Percentiles rank a stretch among this genome's conserved stretches.
Evolutionary conservation across 2,329 filamentous ascomycete species (phyloP).

Genomic region (Hypoxylon rubiginosum): DNA sequence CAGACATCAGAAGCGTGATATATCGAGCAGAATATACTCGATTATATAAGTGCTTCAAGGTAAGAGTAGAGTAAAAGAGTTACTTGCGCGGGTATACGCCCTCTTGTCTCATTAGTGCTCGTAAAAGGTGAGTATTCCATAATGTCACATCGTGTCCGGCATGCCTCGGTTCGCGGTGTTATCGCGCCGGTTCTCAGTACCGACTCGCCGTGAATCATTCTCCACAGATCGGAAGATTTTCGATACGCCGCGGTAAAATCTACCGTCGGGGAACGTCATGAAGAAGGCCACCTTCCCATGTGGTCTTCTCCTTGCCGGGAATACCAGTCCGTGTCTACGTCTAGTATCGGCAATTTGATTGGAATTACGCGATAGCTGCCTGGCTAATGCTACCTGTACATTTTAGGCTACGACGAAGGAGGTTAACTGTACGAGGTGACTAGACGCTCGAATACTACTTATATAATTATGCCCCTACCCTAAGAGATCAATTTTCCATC

Average conservation of each 20-base stretch:
- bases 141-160: not conserved
- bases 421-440: not conserved
- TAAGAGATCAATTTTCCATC: not conserved
- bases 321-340: not conserved
- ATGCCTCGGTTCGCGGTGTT: conserved; percentile 11
- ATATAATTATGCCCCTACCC: not conserved
- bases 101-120: no score
- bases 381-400: not conserved
- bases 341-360: not conserved
- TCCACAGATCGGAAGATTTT: no score
- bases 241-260: not conserved
- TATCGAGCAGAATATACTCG: no score
- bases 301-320: no score
- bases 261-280: no score
- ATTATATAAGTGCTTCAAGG: not conserved
- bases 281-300: no score
- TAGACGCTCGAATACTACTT: not conserved
- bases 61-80: not conserved
- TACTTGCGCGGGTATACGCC: no score
- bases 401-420: not conserved
- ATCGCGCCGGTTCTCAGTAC: conserved; percentile 8
- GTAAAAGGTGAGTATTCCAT: no score
- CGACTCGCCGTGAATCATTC: conserved; percentile 4
- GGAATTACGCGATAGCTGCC: not conserved
- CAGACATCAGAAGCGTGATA: no score